Percentiles rank a stretch among this genome's conserved stretches.
Conservation (phyloP, 139 green algal species). For the Chlamydomonas sphaeroides region DNA sequence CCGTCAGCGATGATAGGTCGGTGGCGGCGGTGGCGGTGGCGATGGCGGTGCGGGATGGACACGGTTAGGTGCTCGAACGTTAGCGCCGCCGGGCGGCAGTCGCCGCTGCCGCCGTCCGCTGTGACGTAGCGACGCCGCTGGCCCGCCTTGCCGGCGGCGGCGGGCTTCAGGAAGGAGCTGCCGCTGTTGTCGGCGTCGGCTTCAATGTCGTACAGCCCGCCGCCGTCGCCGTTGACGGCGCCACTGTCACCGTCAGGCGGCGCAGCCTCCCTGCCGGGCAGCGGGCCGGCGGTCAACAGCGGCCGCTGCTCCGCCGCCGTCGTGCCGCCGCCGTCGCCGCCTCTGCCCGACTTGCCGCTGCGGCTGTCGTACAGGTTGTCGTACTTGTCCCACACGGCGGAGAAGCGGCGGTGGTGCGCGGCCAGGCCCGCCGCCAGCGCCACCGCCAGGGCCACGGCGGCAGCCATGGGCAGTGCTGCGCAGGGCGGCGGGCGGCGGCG, state of each 20-base stretch:
- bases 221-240: neutral
- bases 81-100: neutral
- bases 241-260: neutral
- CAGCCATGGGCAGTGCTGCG: neutral
- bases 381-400: slow-evolving; percentile 26
- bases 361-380: neutral
- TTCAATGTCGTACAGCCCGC: neutral
- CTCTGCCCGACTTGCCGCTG: neutral
- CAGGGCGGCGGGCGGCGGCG: neutral
- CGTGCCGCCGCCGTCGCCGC: neutral
- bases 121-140: neutral
- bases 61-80: neutral
- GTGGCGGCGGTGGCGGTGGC: neutral
- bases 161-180: neutral
- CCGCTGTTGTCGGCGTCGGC: too few relatives aligned
- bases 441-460: neutral
- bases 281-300: neutral
- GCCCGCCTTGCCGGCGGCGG: neutral
- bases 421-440: slow-evolving; percentile 2
- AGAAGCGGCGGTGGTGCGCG: neutral
- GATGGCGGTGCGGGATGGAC: neutral
- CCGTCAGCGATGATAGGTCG: neutral
- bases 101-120: slow-evolving; percentile 1
- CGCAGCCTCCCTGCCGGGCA: neutral
- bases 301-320: neutral